These are phyloP conservation scores for Bipolaris bicolor DNA, from an alignment of 2,329 filamentous ascomycete species.

Conservation along the genomic window DNA sequence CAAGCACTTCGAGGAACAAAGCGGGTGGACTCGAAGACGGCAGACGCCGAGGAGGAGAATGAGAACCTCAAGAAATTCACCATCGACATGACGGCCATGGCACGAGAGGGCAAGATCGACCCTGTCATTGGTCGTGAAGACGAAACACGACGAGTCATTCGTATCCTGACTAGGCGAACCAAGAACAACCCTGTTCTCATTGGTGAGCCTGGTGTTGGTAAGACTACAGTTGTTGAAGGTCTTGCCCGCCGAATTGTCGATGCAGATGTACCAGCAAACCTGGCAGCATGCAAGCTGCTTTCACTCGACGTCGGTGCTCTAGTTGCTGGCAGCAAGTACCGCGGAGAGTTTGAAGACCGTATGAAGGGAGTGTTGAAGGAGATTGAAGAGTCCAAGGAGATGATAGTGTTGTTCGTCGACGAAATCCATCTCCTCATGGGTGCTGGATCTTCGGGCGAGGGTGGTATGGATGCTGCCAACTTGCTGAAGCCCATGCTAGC, in stretches of 20 bases:
- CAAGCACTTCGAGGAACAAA: slow-evolving; percentile 89
- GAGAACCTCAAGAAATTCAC: slow-evolving; percentile 98
- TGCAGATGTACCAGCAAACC: slow-evolving; percentile 91
- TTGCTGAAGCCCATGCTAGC: slow-evolving; percentile 98
- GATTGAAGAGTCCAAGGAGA: slow-evolving; percentile 91
- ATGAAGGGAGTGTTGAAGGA: slow-evolving; percentile 99
- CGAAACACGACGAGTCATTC: slow-evolving; percentile 88
- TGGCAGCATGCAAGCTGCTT: slow-evolving; percentile 90
- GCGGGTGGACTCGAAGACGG: slow-evolving; percentile 93
- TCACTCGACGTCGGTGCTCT: slow-evolving; percentile 94
- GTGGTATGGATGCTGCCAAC: slow-evolving; percentile 98
- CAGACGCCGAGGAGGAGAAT: slow-evolving; percentile 88
- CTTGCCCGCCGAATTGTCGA: slow-evolving; percentile 95
- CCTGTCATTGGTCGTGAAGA: slow-evolving; percentile 97
- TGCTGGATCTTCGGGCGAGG: slow-evolving; percentile 90
- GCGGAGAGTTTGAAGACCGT: slow-evolving; percentile 97
- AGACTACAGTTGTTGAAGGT: slow-evolving; percentile 97
- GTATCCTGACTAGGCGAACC: slow-evolving; percentile 89
- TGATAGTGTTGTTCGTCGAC: slow-evolving; percentile 97
- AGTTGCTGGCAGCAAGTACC: slow-evolving; percentile 97
- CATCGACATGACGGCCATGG: slow-evolving; percentile 97
- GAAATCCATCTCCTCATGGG: slow-evolving; percentile 99
- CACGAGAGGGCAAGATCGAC: slow-evolving; percentile 95
- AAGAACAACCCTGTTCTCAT: slow-evolving; percentile 99
- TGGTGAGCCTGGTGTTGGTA: slow-evolving; percentile 96